Evolutionary conservation across 805 yeast species (phyloP), one percentile per base, ranked within the genome.

Genomic region (Monosporozyma aerobia): DNA sequence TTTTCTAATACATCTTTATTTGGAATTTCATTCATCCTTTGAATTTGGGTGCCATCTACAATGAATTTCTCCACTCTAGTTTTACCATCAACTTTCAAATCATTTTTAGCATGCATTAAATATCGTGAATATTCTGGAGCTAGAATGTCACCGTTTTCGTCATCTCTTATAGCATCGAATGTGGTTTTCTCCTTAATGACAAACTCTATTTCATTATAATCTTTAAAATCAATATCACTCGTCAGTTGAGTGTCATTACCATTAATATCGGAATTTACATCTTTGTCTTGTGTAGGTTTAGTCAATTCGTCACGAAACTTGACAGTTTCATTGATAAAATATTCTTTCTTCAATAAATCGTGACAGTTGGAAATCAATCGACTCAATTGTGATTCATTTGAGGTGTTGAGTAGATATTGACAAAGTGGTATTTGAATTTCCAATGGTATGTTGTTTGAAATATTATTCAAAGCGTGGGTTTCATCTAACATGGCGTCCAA

Each of bases 321-420:
- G 8, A 89, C 92, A 16, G 73, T 73, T 65, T 92, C 99, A 5
- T 97, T 97, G 0, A 95, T 95, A 64, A 84, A 92, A 63, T 81
- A 92, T 59, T 88, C 94, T 56, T 76, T 77, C 55, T 84, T 83
- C 72, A 90, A 85, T 48, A 75, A 74, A 54, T 75, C 71, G 62
- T 87, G 88, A 22, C 89, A 87, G 53, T 82, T 84, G 67, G 90
- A 97, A 4, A 88, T 95, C 39, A 92, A 75, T 56, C 78, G 79
- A 64, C 89, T 96, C 46, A 92, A 76, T 58, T 97, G 75, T 22
- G 92, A 80, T 13, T 80, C 81, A 14, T 85, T 77, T 56, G 87
- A 83, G 64, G 87, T 88, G 7, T 27, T 27, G 62, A 89, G 95
- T 5, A 90, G 76, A 57, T 77, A 81, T 56, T 95, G 71, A 30